These are phyloP conservation scores for Paecilomyces variotii DNA, from an alignment of 2,329 filamentous ascomycete species.

Conservation along the genomic window DNA sequence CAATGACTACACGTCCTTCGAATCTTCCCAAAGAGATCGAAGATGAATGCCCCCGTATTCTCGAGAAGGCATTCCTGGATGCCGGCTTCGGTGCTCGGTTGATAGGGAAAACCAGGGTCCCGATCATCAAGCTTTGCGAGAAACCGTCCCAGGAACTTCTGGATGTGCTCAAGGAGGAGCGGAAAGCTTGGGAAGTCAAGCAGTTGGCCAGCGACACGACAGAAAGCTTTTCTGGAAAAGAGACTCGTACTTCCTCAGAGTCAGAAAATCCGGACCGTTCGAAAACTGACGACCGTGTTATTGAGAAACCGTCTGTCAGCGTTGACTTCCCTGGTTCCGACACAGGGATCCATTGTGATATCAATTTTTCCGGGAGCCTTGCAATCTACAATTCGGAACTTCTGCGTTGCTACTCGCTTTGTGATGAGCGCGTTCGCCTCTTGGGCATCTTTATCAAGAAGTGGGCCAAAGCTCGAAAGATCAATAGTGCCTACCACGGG, in stretches of 20 bases:
- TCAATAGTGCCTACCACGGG: slow-evolving; percentile 80
- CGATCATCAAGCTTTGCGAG: slow-evolving; percentile 81
- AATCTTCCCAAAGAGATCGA: slow-evolving; percentile 43
- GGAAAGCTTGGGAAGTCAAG: slow-evolving; percentile 23
- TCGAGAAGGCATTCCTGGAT: slow-evolving; percentile 68
- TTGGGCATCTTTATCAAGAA: slow-evolving; percentile 83
- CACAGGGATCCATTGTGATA: slow-evolving; percentile 79
- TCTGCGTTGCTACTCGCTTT: slow-evolving; percentile 72
- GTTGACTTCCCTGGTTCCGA: slow-evolving; percentile 72
- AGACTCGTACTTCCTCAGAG: slow-evolving; percentile 19
- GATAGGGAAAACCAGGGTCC: slow-evolving; percentile 69
- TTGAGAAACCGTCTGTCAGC: slow-evolving; percentile 29
- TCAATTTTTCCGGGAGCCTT: slow-evolving; percentile 78
- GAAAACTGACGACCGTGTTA: background rate
- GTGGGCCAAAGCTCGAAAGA: slow-evolving; percentile 78
- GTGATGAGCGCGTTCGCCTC: slow-evolving; percentile 66
- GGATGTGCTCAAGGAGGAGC: slow-evolving; percentile 54
- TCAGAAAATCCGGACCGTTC: background rate
- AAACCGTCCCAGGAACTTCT: slow-evolving; percentile 56
- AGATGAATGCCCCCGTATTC: slow-evolving; percentile 60
- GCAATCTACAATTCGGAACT: slow-evolving; percentile 77
- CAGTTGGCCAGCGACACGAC: slow-evolving; percentile 35
- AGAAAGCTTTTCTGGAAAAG: background rate
- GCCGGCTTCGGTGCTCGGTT: slow-evolving; percentile 67
- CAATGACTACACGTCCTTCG: slow-evolving; percentile 16